phyloP scores from a whole-genome alignment of 345 rosid genomes.

The Bretschneidera sinensis region DNA sequence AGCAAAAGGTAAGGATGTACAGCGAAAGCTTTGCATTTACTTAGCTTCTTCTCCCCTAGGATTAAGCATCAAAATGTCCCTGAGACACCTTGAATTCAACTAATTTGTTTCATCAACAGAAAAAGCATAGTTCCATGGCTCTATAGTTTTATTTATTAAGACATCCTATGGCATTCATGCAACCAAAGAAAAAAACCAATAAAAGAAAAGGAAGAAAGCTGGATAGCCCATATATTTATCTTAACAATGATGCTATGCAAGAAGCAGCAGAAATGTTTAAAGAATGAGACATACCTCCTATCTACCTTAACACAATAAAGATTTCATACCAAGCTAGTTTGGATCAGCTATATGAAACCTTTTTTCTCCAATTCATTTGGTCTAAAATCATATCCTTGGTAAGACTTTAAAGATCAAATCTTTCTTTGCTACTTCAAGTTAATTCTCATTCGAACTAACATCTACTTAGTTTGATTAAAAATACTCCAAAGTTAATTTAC shows the following conservation, averaged over 20 bases:
- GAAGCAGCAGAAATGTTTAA: too few species aligned
- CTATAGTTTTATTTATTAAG: background rate
- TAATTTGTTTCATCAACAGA: background rate
- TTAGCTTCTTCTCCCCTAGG: background rate
- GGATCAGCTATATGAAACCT: background rate
- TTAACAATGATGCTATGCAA: too few species aligned
- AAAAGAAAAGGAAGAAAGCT: background rate
- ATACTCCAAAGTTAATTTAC: background rate
- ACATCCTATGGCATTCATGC: background rate
- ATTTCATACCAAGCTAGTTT: background rate
- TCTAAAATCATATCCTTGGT: background rate
- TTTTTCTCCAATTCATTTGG: background rate
- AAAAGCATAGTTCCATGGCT: background rate
- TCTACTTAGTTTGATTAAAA: background rate
- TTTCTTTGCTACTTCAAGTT: background rate
- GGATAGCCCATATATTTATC: background rate
- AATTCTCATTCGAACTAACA: background rate
- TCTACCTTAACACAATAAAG: too few species aligned
- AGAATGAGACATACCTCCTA: too few species aligned
- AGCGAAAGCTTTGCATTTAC: background rate
- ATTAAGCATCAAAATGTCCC: background rate
- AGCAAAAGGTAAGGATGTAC: background rate
- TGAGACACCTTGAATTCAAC: background rate
- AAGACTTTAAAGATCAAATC: background rate
- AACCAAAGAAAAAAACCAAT: too few species aligned